Evolutionary conservation across 2,329 filamentous ascomycete species (phyloP).

Genomic region (Aureobasidium pullulans): DNA sequence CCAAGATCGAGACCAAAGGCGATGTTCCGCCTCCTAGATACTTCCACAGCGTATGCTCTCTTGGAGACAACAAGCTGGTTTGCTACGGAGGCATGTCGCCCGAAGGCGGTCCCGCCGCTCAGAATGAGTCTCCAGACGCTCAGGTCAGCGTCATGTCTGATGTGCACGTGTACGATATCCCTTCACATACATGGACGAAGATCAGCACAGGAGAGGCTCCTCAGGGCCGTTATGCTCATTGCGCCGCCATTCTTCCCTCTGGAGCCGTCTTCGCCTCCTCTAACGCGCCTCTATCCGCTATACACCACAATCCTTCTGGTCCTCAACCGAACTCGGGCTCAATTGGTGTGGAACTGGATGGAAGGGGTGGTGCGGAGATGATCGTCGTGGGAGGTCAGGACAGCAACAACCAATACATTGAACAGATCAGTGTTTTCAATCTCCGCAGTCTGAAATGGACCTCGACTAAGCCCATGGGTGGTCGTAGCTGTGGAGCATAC

Average conservation of each 20-base stretch:
- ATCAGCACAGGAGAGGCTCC: slow-evolving; percentile 68
- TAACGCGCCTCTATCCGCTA: slow-evolving; percentile 73
- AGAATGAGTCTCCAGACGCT: slow-evolving; percentile 20
- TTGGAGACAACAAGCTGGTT: slow-evolving; percentile 93
- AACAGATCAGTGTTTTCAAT: slow-evolving; percentile 98
- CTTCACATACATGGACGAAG: slow-evolving; percentile 74
- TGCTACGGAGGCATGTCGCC: slow-evolving; percentile 99
- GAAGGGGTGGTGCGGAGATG: slow-evolving; percentile 91
- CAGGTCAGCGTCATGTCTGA: slow-evolving; percentile 91
- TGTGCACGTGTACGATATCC: slow-evolving; percentile 89
- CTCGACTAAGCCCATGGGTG: slow-evolving; percentile 67
- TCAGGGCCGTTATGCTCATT: slow-evolving; percentile 93
- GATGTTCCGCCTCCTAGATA: slow-evolving; percentile 88
- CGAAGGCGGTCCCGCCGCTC: slow-evolving; percentile 63
- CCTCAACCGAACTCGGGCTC: slow-evolving; percentile 80
- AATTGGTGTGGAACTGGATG: slow-evolving; percentile 83
- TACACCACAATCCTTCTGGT: slow-evolving; percentile 81
- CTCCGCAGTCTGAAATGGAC: slow-evolving; percentile 93
- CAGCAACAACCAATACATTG: slow-evolving; percentile 96
- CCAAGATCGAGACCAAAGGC: slow-evolving; percentile 73
- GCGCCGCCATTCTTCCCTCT: slow-evolving; percentile 84
- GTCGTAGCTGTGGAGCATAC: slow-evolving; percentile 92
- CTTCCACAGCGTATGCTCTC: slow-evolving; percentile 89
- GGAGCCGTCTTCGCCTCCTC: slow-evolving; percentile 79
- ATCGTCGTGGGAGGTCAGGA: slow-evolving; percentile 94